phyloP scores from a whole-genome alignment of 768 basidiomycete species.

The Leccinum broughii region DNA sequence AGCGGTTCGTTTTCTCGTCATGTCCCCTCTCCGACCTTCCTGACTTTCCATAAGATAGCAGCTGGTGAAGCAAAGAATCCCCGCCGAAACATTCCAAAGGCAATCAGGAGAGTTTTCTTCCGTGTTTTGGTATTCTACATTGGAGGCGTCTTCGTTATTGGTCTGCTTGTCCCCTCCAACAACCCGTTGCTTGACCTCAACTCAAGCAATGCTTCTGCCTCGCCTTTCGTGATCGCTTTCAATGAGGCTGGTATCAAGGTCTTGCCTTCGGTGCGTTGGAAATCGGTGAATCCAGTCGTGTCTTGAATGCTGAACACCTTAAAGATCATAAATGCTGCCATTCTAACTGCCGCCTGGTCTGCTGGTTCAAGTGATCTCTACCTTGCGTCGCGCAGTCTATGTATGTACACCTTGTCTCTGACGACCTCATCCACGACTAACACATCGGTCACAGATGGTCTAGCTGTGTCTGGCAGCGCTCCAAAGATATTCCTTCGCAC shows the following conservation, averaged over 20 bases:
- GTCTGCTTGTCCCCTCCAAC: conserved; percentile 50
- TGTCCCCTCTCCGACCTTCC: not conserved
- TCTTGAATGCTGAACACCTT: not conserved
- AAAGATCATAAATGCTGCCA: conserved; percentile 39
- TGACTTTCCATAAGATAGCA: conserved; percentile 33
- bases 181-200: conserved; percentile 41
- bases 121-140: conserved; percentile 41
- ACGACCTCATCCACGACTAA: not conserved
- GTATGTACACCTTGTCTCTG: conserved; percentile 16
- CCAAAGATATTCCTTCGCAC: conserved; percentile 51
- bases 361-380: conserved; percentile 43
- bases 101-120: conserved; percentile 46
- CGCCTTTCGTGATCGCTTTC: conserved; percentile 62
- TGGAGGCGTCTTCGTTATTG: conserved; percentile 46
- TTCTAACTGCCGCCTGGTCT: conserved; percentile 48
- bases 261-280: conserved; percentile 45
- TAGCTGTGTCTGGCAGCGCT: conserved; percentile 53
- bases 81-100: conserved; percentile 41
- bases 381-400: conserved; percentile 39
- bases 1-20: conserved; percentile 31
- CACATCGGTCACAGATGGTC: conserved; percentile 44
- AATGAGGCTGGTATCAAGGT: conserved; percentile 56
- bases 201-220: conserved; percentile 42
- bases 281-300: not conserved
- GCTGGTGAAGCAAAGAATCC: conserved; percentile 56